Evolutionary conservation across 805 yeast genomes (phyloP), one percentile per base, ranked within the genome.

Genomic region (Tetrapisispora phaffii): DNA sequence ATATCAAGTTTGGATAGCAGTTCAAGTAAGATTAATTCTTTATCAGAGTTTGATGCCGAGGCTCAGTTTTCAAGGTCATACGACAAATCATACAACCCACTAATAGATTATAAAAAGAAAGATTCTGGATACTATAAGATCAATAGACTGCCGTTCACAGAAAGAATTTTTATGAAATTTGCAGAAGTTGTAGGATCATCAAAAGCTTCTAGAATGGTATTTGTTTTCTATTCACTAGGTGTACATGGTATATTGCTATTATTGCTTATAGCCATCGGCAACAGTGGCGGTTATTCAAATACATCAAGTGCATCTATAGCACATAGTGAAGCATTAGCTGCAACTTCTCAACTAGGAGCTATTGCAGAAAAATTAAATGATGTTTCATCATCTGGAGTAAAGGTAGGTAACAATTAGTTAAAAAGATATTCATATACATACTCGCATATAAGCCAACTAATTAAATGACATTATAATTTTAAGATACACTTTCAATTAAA

Each of bases 81-180:
- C 66, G 95, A 87, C 54, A 80, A 82, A 42, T 81, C 80, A 41
- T 67, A 87, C 39, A 88, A 87, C 54, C 94, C 96, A 28, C 77
- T 88, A 48, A 90, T 85, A 52, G 83, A 79, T 55, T 85, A 90
- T 64, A 75, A 94, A 55, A 74, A 79, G 38, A 69, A 79, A 50
- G 96, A 87, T 58, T 76, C 83, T 31, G 87, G 82, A 55, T 71
- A 95, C 52, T 59, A 60, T 42, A 80, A 84, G 39, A 73, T 75
- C 42, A 77, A 88, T 7, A 74, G 77, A 40, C 70, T 88, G 60
- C 79, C 89, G 1, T 84, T 93, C 1, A 59, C 84, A 46, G 97
- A 93, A 54, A 72, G 94, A 47, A 64, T 85, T n/a, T 83, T 82
- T 51, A 77, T 80, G 47, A 77, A 80, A 46, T 71, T 84, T 49